These are phyloP conservation scores for Fonsecaea multimorphosa DNA, from an alignment of 2,329 filamentous ascomycete genomes.

Conservation along the genomic window DNA sequence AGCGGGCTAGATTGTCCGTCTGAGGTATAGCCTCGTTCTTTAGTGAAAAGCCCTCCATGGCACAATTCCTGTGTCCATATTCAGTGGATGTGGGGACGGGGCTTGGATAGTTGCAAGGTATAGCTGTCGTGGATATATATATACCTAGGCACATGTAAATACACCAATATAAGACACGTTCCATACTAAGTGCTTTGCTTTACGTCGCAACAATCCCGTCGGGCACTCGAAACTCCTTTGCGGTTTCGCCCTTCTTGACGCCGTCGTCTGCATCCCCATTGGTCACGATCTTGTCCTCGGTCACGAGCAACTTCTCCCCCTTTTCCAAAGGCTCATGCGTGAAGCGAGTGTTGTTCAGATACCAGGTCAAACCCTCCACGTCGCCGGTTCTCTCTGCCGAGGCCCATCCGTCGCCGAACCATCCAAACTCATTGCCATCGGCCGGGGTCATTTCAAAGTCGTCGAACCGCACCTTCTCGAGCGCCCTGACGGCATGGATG, in stretches of 20 bases:
- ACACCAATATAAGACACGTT: background rate
- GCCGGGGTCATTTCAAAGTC: constrained; percentile 55
- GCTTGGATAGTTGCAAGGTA: background rate
- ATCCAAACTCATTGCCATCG: constrained; percentile 53
- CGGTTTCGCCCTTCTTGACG: constrained; percentile 21
- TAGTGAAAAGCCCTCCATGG: background rate
- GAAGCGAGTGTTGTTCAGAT: constrained; percentile 37
- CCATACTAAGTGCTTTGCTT: background rate
- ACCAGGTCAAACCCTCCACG: constrained; percentile 36
- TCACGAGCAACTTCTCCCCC: constrained; percentile 24
- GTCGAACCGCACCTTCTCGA: constrained; percentile 52
- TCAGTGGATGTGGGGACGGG: background rate
- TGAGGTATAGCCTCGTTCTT: constrained; percentile 6
- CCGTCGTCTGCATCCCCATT: constrained; percentile 22
- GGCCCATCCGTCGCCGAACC: constrained; percentile 58
- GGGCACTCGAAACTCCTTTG: constrained; percentile 24
- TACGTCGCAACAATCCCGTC: constrained; percentile 30
- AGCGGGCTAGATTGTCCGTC: constrained; percentile 10
- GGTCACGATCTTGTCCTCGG: constrained; percentile 25
- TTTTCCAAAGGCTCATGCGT: constrained; percentile 29
- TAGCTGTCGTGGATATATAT: background rate
- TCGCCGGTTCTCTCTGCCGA: constrained; percentile 35
- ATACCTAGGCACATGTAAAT: background rate
- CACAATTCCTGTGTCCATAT: background rate
- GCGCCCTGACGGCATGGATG: constrained; percentile 45